Conservation (phyloP, 345 rosid genomes). For the Arabidopsis arenosa region DNA sequence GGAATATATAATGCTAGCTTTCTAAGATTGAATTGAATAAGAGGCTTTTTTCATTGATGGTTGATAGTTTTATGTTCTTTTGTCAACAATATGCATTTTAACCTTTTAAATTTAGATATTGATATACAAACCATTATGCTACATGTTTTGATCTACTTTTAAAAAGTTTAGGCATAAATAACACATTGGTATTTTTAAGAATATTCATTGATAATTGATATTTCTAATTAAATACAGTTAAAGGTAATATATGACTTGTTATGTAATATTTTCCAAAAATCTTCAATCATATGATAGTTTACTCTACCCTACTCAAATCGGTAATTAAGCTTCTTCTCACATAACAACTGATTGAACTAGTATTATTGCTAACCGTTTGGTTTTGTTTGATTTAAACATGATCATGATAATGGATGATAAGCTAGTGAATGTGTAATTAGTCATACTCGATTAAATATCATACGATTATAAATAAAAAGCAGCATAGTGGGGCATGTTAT, state of each 20-base stretch:
- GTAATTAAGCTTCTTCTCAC: constrained; percentile 3
- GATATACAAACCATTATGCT: no score
- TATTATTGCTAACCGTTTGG: constrained; percentile 4
- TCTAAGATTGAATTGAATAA: background rate
- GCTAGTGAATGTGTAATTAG: constrained; percentile 26
- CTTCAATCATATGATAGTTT: background rate
- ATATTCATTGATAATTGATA: no score
- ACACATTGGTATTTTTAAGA: no score
- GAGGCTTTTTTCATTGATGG: background rate
- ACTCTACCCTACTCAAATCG: background rate
- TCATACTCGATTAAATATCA: constrained; percentile 17
- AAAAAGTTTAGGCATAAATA: no score
- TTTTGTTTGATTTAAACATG: constrained; percentile 14
- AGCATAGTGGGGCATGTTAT: constrained; percentile 22
- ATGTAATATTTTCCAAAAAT: no score
- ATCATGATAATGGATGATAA: constrained; percentile 27
- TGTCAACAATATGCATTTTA: background rate
- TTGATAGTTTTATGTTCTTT: background rate
- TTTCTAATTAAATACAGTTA: no score
- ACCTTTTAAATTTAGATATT: no score
- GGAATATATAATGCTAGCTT: background rate
- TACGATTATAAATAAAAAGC: background rate
- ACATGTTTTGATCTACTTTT: no score
- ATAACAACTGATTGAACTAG: background rate
- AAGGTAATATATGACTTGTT: no score